Percentiles rank a stretch among this genome's conserved stretches.
phyloP scores from a whole-genome alignment of 2,329 filamentous ascomycete genomes.

The Penicillium verrucosum region DNA sequence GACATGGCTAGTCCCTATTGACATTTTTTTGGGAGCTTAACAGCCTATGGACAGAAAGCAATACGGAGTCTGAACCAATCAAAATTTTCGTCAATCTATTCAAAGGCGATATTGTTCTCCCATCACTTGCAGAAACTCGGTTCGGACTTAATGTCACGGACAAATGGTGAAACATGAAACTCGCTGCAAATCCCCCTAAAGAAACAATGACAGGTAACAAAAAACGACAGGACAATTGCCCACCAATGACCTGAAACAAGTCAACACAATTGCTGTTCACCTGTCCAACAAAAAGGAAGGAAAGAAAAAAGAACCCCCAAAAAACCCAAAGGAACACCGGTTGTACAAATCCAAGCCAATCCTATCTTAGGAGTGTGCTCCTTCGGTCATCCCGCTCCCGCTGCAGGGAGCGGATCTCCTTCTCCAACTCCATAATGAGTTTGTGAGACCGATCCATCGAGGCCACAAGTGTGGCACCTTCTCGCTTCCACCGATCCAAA shows the following conservation, averaged over 20 bases:
- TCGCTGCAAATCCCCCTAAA: constrained; percentile 19
- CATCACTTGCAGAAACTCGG: constrained; percentile 28
- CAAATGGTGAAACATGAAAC: constrained; percentile 31
- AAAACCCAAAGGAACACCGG: constrained; percentile 7
- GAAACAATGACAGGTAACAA: constrained; percentile 18
- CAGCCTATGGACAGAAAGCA: constrained; percentile 19
- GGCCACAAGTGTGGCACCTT: constrained; percentile 60
- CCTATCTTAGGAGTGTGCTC: constrained; percentile 27
- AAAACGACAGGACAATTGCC: constrained; percentile 14
- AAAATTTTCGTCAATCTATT: constrained; percentile 26
- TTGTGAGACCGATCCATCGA: constrained; percentile 66
- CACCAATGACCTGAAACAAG: constrained; percentile 7
- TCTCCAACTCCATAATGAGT: constrained; percentile 67
- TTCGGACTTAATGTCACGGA: constrained; percentile 28
- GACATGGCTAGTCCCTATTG: constrained; percentile 27
- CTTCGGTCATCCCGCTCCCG: constrained; percentile 51
- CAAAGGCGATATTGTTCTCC: constrained; percentile 11
- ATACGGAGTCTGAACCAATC: constrained; percentile 18
- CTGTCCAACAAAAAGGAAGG: constrained; percentile 3
- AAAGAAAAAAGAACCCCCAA: constrained; percentile 9
- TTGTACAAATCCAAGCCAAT: constrained; percentile 9
- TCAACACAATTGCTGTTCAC: constrained; percentile 20
- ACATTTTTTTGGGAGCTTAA: constrained; percentile 26
- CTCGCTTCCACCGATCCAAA: constrained; percentile 71
- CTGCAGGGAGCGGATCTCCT: constrained; percentile 65